Evolutionary conservation across 768 basidiomycete genomes (phyloP).

Genomic region (Boletus vermiculosoides): DNA sequence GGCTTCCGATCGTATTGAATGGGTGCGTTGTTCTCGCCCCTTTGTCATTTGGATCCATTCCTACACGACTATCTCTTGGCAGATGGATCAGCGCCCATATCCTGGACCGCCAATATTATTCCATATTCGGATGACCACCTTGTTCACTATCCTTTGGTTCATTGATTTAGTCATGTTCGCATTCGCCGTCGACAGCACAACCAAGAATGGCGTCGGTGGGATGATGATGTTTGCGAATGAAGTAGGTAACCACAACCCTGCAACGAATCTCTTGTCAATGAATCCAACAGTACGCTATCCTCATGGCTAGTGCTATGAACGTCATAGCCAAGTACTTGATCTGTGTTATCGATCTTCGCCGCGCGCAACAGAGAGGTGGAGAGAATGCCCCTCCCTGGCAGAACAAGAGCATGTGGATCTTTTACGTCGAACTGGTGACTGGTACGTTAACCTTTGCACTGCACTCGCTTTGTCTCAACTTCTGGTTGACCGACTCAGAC

Average conservation of each 20-base stretch:
- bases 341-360: constrained; percentile 75
- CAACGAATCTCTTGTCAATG: constrained; percentile 10
- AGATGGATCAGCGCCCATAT: constrained; percentile 98
- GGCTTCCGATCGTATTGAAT: constrained; percentile 92
- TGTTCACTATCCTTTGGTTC: constrained; percentile 73
- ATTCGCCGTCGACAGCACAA: constrained; percentile 77
- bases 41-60: background rate
- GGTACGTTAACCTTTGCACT: constrained; percentile 48
- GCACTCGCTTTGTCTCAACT: constrained; percentile 4
- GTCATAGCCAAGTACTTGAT: constrained; percentile 81
- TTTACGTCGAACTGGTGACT: constrained; percentile 90
- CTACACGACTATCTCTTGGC: constrained; percentile 4
- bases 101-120: constrained; percentile 81
- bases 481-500: constrained; percentile 48
- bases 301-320: constrained; percentile 77
- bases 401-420: constrained; percentile 95
- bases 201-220: constrained; percentile 77
- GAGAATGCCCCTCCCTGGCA: constrained; percentile 93
- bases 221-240: constrained; percentile 97
- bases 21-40: constrained; percentile 55
- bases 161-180: constrained; percentile 77
- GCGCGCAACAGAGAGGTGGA: constrained; percentile 74
- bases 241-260: constrained; percentile 42
- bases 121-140: constrained; percentile 75
- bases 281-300: constrained; percentile 72